phyloP scores from a whole-genome alignment of 2,329 filamentous ascomycete genomes.

The Huntiella decipiens region DNA sequence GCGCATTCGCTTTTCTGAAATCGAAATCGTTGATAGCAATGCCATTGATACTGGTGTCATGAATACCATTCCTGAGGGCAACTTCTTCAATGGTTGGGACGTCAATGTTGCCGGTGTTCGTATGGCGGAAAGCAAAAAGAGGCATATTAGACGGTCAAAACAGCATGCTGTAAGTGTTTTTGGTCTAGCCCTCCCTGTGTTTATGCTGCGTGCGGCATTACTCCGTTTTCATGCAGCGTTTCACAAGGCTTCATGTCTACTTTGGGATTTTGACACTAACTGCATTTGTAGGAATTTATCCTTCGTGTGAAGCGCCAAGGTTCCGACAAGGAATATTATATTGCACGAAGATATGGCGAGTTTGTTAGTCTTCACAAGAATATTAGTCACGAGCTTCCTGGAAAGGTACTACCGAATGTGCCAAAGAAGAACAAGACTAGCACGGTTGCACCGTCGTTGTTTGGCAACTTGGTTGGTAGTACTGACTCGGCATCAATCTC shows the following conservation, averaged over 20 bases:
- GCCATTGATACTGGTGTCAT: slow-evolving; percentile 82
- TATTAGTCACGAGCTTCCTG: slow-evolving; percentile 69
- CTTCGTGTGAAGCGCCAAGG: slow-evolving; percentile 66
- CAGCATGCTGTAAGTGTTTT: slow-evolving; percentile 53
- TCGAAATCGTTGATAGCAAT: slow-evolving; percentile 86
- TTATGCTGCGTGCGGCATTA: background rate
- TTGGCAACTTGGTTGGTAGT: slow-evolving; percentile 28
- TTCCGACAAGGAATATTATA: slow-evolving; percentile 49
- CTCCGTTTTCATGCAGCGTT: background rate
- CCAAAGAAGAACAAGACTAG: slow-evolving; percentile 83
- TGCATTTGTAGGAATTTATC: slow-evolving; percentile 52
- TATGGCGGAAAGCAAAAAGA: slow-evolving; percentile 26
- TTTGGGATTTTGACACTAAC: too few relatives aligned
- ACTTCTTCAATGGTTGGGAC: slow-evolving; percentile 91
- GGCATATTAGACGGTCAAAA: too few relatives aligned
- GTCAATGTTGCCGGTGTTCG: slow-evolving; percentile 85
- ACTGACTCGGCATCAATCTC: slow-evolving; percentile 68
- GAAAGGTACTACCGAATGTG: slow-evolving; percentile 69
- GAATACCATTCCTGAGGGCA: slow-evolving; percentile 73
- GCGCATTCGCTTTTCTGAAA: slow-evolving; percentile 85
- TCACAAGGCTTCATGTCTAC: too few relatives aligned
- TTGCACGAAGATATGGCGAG: slow-evolving; percentile 75
- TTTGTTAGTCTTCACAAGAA: slow-evolving; percentile 65
- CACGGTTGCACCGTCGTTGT: slow-evolving; percentile 41
- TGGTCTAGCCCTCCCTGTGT: background rate